phyloP scores from a whole-genome alignment of 106 monocot species.

The Vanilla planifolia region DNA sequence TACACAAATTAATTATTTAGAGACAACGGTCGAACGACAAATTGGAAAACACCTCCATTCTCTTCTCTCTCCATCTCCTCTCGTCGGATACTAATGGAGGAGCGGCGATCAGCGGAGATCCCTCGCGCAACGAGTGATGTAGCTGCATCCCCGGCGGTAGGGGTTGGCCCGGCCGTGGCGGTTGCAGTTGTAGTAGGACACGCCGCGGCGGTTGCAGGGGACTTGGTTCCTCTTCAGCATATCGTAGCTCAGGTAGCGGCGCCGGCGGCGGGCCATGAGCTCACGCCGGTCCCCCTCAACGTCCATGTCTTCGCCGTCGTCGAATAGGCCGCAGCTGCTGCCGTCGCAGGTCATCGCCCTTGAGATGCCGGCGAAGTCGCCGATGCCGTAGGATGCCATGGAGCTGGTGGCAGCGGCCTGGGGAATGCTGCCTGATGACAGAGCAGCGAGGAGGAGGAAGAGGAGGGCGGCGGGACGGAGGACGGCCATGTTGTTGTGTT shows the following conservation, averaged over 20 bases:
- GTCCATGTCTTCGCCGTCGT: conserved; percentile 8
- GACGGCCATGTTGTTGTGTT: not conserved
- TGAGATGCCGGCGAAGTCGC: not conserved
- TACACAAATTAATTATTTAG: no score
- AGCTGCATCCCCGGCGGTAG: conserved; percentile 14
- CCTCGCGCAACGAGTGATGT: conserved; percentile 14
- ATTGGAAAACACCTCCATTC: no score
- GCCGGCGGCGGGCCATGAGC: not conserved
- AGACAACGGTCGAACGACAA: no score
- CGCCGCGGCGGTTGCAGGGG: conserved; percentile 15
- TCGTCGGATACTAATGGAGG: no score
- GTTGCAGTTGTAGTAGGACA: conserved; percentile 22
- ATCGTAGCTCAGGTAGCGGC: conserved; percentile 14
- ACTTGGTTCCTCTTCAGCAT: conserved; percentile 8
- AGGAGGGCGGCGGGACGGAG: conserved; percentile 5
- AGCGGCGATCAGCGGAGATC: not conserved
- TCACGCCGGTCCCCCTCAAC: not conserved
- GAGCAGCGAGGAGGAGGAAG: not conserved
- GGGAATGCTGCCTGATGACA: not conserved
- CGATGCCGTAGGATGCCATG: not conserved
- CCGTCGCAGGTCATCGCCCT: not conserved
- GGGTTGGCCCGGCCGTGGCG: conserved; percentile 6
- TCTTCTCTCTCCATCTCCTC: no score
- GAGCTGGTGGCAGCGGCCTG: not conserved
- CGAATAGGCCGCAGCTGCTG: not conserved